A percentile compares a stretch with the other conserved stretches of the same genome.
Conservation (phyloP, 2,329 filamentous ascomycete genomes). For the Apiospora sp. region DNA sequence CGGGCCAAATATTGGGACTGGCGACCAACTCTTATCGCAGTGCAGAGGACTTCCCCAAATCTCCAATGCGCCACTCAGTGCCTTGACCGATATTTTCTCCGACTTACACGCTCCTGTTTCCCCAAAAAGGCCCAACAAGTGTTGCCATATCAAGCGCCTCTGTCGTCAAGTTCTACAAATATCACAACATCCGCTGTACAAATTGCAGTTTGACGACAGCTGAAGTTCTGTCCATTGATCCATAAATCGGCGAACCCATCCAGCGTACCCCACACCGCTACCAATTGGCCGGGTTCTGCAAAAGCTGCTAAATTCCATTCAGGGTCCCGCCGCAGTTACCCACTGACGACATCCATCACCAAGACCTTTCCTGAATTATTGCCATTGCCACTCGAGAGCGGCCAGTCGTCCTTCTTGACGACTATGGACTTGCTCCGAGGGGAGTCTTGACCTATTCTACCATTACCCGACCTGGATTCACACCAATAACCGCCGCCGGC, state of each 20-base stretch:
- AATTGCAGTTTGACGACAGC: not conserved
- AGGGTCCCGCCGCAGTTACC: not conserved
- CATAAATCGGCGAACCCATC: not conserved
- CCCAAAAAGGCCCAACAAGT: not conserved
- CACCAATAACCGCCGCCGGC: not conserved
- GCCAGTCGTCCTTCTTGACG: not conserved
- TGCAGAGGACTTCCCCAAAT: not conserved
- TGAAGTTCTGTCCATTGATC: not conserved
- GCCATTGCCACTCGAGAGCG: not conserved
- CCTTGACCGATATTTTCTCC: constrained; percentile 16
- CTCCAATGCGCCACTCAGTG: not conserved
- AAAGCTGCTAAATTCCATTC: constrained; percentile 4
- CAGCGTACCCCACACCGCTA: not conserved
- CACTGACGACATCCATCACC: constrained; percentile 1
- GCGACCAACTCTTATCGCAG: not conserved
- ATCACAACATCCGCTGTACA: not conserved
- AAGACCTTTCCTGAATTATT: not conserved
- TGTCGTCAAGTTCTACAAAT: not conserved
- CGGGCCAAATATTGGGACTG: not conserved
- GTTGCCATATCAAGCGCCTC: not conserved
- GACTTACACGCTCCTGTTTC: constrained; percentile 1
- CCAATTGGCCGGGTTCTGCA: not conserved
- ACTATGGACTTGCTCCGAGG: constrained; percentile 3
- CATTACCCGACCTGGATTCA: not conserved
- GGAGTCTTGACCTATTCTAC: not conserved